A percentile compares a stretch with the other conserved stretches of the same genome.
These are phyloP conservation scores for Yarrowia galli DNA, from an alignment of 1,139 yeast species.

Conservation along the genomic window DNA sequence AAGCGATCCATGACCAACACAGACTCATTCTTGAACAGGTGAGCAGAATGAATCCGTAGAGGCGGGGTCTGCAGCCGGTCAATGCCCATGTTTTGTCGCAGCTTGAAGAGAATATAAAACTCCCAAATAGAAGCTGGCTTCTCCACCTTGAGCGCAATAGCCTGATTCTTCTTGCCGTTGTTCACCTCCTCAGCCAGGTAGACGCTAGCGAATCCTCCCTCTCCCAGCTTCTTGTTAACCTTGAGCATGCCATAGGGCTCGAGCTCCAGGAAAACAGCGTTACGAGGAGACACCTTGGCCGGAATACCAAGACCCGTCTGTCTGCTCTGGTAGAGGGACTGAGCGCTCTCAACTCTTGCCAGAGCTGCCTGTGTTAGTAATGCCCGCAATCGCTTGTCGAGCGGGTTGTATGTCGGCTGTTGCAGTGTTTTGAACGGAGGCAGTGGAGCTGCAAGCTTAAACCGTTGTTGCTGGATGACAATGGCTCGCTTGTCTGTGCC, in stretches of 20 bases:
- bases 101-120: conserved; percentile 69
- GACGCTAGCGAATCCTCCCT: conserved; percentile 83
- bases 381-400: conserved; percentile 35
- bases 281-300: conserved; percentile 29
- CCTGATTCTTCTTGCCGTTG: conserved; percentile 46
- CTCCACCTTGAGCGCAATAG: conserved; percentile 77
- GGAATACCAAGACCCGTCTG: conserved; percentile 43
- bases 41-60: conserved; percentile 18
- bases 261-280: conserved; percentile 18
- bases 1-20: conserved; percentile 51
- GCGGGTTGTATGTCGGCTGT: conserved; percentile 35
- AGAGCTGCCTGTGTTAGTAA: conserved; percentile 36
- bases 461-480: conserved; percentile 27
- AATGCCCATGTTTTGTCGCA: conserved; percentile 54
- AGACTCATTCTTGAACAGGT: conserved; percentile 26
- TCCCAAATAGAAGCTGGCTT: conserved; percentile 82
- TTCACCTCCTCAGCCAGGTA: conserved; percentile 70
- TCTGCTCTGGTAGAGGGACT: conserved; percentile 27
- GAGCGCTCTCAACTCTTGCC: conserved; percentile 28
- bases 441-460: conserved; percentile 19
- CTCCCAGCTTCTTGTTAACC: conserved; percentile 69
- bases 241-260: conserved; percentile 47
- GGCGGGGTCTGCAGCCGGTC: conserved; percentile 36
- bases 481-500: background rate
- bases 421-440: conserved; percentile 28